Evolutionary conservation across 2,329 filamentous ascomycete genomes (phyloP).

Genomic region (Penicillium crustosum): DNA sequence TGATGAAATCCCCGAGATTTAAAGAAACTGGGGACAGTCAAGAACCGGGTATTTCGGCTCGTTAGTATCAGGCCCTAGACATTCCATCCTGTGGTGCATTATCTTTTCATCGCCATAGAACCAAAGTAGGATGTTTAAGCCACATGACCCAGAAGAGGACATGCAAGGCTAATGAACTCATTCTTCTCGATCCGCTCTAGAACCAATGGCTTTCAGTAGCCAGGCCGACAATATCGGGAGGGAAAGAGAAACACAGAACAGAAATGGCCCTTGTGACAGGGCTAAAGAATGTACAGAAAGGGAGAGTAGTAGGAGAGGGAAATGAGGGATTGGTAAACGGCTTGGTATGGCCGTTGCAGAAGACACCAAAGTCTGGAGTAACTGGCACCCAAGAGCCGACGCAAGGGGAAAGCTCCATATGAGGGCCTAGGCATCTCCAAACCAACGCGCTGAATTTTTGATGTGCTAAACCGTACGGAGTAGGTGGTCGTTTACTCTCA

Average conservation of each 20-base stretch:
- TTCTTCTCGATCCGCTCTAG: neutral
- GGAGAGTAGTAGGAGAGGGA: neutral
- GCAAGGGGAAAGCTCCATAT: constrained; percentile 3
- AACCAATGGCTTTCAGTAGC: neutral
- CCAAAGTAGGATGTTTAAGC: neutral
- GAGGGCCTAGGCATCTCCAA: neutral
- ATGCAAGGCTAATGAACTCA: neutral
- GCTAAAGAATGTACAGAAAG: constrained; percentile 2
- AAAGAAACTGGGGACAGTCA: neutral
- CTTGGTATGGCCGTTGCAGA: neutral
- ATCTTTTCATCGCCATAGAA: neutral
- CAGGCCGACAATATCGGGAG: neutral
- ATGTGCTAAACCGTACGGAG: neutral
- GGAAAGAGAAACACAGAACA: neutral
- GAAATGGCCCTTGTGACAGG: neutral
- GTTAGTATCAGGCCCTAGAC: neutral
- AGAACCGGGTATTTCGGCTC: neutral
- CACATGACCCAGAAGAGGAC: neutral
- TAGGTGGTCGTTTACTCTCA: neutral
- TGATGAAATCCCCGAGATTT: neutral
- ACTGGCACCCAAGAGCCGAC: neutral
- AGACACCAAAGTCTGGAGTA: neutral
- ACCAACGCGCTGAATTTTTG: neutral
- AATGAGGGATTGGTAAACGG: neutral
- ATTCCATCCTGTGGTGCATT: neutral